These are phyloP conservation scores for Globisporangium parvum DNA, from an alignment of 352 stramenopile genomes.

Conservation along the genomic window DNA sequence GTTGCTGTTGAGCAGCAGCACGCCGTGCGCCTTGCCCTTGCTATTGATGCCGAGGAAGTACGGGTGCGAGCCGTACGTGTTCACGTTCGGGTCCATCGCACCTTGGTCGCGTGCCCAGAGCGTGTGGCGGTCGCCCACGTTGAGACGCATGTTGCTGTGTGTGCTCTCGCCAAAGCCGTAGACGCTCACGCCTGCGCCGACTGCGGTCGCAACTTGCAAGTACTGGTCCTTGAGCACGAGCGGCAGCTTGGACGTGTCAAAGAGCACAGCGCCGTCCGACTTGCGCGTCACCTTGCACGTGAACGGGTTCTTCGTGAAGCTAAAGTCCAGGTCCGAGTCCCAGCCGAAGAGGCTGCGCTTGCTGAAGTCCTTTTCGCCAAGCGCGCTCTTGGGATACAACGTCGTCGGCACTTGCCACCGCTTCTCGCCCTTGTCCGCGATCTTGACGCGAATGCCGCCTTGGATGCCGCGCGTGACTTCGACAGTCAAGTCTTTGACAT, in stretches of 20 bases:
- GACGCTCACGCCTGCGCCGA: slow-evolving; percentile 19
- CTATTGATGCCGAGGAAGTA: slow-evolving; percentile 41
- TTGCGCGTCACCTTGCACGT: slow-evolving; percentile 31
- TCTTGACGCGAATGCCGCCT: slow-evolving; percentile 19
- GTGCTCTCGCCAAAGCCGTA: slow-evolving; percentile 51
- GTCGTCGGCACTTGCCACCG: slow-evolving; percentile 18
- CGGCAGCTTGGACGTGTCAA: slow-evolving; percentile 35
- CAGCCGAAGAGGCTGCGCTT: slow-evolving; percentile 10
- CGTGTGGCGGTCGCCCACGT: slow-evolving; percentile 37
- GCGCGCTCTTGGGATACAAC: slow-evolving; percentile 5
- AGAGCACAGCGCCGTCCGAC: slow-evolving; percentile 30
- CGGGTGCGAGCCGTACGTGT: slow-evolving; percentile 52
- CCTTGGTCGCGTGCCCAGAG: slow-evolving; percentile 33
- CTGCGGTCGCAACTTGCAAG: slow-evolving; percentile 37
- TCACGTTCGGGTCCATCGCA: slow-evolving; percentile 28
- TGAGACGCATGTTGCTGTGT: slow-evolving; percentile 22
- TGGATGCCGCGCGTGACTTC: slow-evolving; percentile 21
- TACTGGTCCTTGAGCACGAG: slow-evolving; percentile 47
- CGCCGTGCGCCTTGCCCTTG: slow-evolving; percentile 30
- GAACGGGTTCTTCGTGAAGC: slow-evolving; percentile 31
- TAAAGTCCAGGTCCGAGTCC: slow-evolving; percentile 19
- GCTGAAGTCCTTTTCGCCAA: slow-evolving; percentile 7
- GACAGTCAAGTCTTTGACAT: slow-evolving; percentile 37
- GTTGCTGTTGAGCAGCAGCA: slow-evolving; percentile 53
- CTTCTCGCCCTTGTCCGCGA: slow-evolving; percentile 16